Percentiles rank a stretch among this genome's conserved stretches.
phyloP scores from a whole-genome alignment of 805 yeast genomes.

The Ogataea nitratoaversa region DNA sequence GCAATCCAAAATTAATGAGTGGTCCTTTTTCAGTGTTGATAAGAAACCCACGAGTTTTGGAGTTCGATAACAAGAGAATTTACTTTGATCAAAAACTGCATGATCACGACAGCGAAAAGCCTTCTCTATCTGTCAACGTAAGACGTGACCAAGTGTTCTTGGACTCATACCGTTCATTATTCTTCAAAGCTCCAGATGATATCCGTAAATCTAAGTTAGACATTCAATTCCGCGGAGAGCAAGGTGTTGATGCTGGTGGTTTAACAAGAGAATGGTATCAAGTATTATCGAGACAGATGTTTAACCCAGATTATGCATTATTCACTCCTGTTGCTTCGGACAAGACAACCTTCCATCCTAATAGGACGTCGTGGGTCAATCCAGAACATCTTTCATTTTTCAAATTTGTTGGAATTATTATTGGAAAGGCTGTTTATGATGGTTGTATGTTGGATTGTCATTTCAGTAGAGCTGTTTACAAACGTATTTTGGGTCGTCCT shows the following conservation, averaged over 20 bases:
- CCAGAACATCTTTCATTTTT: slow-evolving; percentile 92
- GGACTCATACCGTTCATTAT: slow-evolving; percentile 81
- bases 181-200: slow-evolving; percentile 72
- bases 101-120: slow-evolving; percentile 35
- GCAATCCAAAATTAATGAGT: slow-evolving; percentile 88
- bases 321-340: slow-evolving; percentile 90
- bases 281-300: slow-evolving; percentile 89
- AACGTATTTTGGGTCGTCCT: slow-evolving; percentile 70
- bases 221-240: slow-evolving; percentile 85
- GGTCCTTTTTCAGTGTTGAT: slow-evolving; percentile 92
- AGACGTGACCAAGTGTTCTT: slow-evolving; percentile 88
- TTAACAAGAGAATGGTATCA: slow-evolving; percentile 97
- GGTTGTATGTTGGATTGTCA: slow-evolving; percentile 86
- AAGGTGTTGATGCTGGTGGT: slow-evolving; percentile 98
- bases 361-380: slow-evolving; percentile 84
- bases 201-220: slow-evolving; percentile 70
- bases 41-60: slow-evolving; percentile 81
- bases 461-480: slow-evolving; percentile 92
- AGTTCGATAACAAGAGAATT: slow-evolving; percentile 88
- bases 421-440: slow-evolving; percentile 92
- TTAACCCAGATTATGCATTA: slow-evolving; percentile 90
- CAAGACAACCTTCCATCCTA: slow-evolving; percentile 92
- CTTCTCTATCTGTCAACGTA: slow-evolving; percentile 59
- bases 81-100: slow-evolving; percentile 78
- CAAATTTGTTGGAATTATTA: slow-evolving; percentile 88